phyloP scores from a whole-genome alignment of 352 stramenopile species.

The Phytophthora constricta region DNA sequence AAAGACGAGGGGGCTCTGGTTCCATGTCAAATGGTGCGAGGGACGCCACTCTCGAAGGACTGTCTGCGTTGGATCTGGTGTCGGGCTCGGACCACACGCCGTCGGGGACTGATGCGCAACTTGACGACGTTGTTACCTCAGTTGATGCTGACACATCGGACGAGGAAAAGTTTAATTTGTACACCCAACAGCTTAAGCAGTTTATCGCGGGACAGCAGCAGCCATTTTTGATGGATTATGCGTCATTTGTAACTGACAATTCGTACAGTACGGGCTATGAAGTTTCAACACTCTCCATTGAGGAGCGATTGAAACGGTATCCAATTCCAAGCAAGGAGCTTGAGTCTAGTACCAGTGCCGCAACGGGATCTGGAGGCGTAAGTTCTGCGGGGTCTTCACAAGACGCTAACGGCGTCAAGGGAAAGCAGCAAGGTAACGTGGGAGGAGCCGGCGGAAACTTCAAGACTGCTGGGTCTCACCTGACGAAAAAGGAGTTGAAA shows the following conservation, averaged over 20 bases:
- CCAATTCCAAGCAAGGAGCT: constrained; percentile 49
- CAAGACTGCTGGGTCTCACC: constrained; percentile 33
- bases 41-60: constrained; percentile 6
- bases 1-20: constrained; percentile 16
- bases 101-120: constrained; percentile 16
- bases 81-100: constrained; percentile 42
- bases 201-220: constrained; percentile 77
- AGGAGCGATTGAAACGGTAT: constrained; percentile 64
- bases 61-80: constrained; percentile 38
- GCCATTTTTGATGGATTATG: constrained; percentile 84
- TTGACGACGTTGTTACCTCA: constrained; percentile 32
- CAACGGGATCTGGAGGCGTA: background rate
- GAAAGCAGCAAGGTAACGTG: constrained; percentile 25
- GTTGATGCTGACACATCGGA: constrained; percentile 38
- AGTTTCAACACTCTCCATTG: constrained; percentile 66
- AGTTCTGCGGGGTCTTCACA: constrained; percentile 8
- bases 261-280: constrained; percentile 83
- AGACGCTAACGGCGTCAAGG: constrained; percentile 26
- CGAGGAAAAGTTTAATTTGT: constrained; percentile 58
- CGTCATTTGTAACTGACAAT: constrained; percentile 76
- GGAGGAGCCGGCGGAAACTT: constrained; percentile 16
- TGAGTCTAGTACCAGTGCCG: constrained; percentile 26
- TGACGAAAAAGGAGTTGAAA: constrained; percentile 79
- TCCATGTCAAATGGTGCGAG: constrained; percentile 2
- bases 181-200: constrained; percentile 58